Evolutionary conservation across 495 filamentous ascomycete species (phyloP), one percentile per base, ranked within the genome.

Genomic region (Bombardia bombarda): DNA sequence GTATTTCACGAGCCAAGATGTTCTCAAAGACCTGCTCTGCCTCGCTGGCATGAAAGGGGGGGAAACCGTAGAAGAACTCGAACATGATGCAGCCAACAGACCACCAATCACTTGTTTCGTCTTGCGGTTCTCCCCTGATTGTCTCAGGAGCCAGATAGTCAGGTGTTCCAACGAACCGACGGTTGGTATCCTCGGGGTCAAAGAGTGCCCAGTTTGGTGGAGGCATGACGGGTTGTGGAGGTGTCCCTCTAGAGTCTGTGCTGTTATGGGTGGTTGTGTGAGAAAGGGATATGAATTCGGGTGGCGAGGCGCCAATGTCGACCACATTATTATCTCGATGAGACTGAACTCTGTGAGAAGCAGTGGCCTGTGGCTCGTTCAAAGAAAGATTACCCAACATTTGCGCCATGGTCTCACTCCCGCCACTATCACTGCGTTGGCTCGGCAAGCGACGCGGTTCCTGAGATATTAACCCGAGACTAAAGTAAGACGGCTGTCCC

Each of bases 21-120:
- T 97, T 97, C 49, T 95, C 87, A 55, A 98, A 98, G 9, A 98
- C 93, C 54, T 90, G 74, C 44, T 98, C 93, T 0, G 92, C 92
- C 31, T 87, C 86, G 14, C 71, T 70, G 5, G 87, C 92, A 58
- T 98, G 88, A 64, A 98, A 98, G 17, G 92, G 92, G 1, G 92
- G 92, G 18, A 64, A 86, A 75, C 41, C 92, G 84, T 85, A 97
- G 16, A 98, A 68, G 47, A 95, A 96, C 52, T 98, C 92, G 57
- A 96, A 98, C 65, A 97, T 70, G 46, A 98, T 97, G 54, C 92
- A 97, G 2, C 92, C 92, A 34, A 98, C 68, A 6, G 92, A 97
- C 92, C 92, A 98, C 92, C 92, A 98, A 76, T 98, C 92, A 61
- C 92, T 96, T 50, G 89, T 90, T 58, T 97, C 89, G 59, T 98